phyloP scores from a whole-genome alignment of 1,284 basidiomycete genomes.

The Trichosporon inkin region DNA sequence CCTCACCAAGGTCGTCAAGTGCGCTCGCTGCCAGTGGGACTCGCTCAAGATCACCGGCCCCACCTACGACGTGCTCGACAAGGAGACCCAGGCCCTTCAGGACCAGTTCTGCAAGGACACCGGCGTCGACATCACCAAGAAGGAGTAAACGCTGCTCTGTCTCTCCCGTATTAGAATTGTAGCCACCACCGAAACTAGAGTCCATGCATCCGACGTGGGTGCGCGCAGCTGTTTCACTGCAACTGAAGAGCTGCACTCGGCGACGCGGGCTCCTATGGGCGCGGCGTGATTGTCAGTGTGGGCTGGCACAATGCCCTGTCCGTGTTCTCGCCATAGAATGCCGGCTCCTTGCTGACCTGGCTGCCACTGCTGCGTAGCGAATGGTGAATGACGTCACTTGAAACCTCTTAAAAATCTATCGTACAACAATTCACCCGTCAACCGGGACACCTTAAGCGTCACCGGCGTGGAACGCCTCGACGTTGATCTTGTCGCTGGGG shows the following conservation, averaged over 20 bases:
- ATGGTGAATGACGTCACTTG: not conserved
- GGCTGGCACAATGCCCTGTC: too few relatives aligned
- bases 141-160: not conserved
- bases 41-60: not conserved
- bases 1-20: not conserved
- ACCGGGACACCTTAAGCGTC: constrained; percentile 10
- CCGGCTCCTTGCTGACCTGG: too few relatives aligned
- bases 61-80: not conserved
- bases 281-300: too few relatives aligned
- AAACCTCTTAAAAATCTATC: not conserved
- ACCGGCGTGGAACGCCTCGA: constrained; percentile 37
- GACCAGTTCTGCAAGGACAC: not conserved
- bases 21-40: not conserved
- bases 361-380: too few relatives aligned
- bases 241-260: too few relatives aligned
- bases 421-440: not conserved
- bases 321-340: too few relatives aligned
- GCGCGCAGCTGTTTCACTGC: too few relatives aligned
- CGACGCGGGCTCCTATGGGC: too few relatives aligned
- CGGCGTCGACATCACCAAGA: not conserved
- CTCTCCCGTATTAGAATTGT: too few relatives aligned
- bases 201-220: too few relatives aligned
- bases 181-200: too few relatives aligned
- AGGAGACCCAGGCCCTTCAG: not conserved
- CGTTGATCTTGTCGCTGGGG: constrained; percentile 25